phyloP scores from a whole-genome alignment of 106 monocot species.

The Platanthera zijinensis region DNA sequence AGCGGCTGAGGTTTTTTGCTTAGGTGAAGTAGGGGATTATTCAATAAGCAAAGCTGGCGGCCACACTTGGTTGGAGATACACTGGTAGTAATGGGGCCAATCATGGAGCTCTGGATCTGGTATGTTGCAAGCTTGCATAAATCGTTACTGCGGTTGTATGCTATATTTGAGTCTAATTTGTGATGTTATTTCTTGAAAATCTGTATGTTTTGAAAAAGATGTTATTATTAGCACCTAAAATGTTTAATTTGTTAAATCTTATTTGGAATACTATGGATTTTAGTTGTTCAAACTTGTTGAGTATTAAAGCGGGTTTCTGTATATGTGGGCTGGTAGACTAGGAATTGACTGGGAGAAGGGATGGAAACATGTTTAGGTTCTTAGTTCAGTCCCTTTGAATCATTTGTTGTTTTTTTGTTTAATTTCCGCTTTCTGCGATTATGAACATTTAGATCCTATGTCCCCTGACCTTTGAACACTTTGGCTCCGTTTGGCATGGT shows the following conservation, averaged over 20 bases:
- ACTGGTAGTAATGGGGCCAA: conserved; percentile 31
- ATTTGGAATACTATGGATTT: too few relatives aligned
- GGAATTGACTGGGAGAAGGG: neutral
- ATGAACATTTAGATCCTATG: neutral
- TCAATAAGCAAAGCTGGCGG: conserved; percentile 46
- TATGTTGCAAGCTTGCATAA: conserved; percentile 1
- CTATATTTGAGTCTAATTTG: neutral
- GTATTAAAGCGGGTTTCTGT: too few relatives aligned
- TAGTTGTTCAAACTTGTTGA: too few relatives aligned
- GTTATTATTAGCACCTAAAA: too few relatives aligned
- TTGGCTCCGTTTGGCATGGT: too few relatives aligned
- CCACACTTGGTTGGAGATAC: conserved; percentile 66
- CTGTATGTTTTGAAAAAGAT: too few relatives aligned
- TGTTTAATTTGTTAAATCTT: too few relatives aligned
- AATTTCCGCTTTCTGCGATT: neutral
- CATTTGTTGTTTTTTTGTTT: neutral
- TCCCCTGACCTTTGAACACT: neutral
- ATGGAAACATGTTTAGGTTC: neutral
- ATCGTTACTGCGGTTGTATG: neutral
- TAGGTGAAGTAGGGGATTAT: neutral
- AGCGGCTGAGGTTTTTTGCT: neutral
- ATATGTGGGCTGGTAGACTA: too few relatives aligned
- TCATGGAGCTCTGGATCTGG: conserved; percentile 64
- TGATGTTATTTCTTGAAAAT: neutral
- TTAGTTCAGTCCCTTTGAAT: neutral